Evolutionary conservation across 176 grass and related monocot species (phyloP), one percentile per base, ranked within the genome.

Genomic region (Cenchrus americanus): DNA sequence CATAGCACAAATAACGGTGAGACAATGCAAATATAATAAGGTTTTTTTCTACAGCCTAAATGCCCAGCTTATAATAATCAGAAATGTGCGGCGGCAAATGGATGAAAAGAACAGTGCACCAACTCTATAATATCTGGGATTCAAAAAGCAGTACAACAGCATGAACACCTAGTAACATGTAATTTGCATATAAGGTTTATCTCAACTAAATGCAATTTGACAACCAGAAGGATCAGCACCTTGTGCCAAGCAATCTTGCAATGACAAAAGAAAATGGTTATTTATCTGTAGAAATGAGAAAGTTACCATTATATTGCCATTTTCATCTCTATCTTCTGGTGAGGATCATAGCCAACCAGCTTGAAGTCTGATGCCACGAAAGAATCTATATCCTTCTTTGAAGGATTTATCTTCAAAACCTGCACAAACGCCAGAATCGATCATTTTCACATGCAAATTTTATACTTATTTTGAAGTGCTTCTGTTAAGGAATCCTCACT

Each of bases 271-370:
- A 44, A 75, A 24, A 13, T 12, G 21, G 26, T 79, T 63, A 58
- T n/a, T 0, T 75, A 50, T n/a, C 7, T 44, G 43, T 44, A 50
- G 53, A 43, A 80, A 84, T 58, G n/a, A 21, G 15, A 81, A 43
- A 71, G 26, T 18, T 77, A 78, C 73, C 82, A 44, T 47, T 89
- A 97, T 44, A 92, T 24, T 41, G 94, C 92, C 90, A 97, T 94
- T 75, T 98, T 94, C 92, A 95, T 98, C 81, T 93, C 95, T 79
- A 93, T 93, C 87, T 98, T 95, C 79, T 93, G 86, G 83, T 98
- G 92, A 66, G 95, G 92, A 75, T 93, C 76, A 64, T 98, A 98
- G 40, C 95, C 89, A 49, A 77, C 50, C 84, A 98, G 90, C 82
- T 84, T 85, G 79, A 98, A 90, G 77, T 98, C 95, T 19, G 95